phyloP scores from a whole-genome alignment of 2,329 filamentous ascomycete genomes.

The Pestalotiopsis sp. region DNA sequence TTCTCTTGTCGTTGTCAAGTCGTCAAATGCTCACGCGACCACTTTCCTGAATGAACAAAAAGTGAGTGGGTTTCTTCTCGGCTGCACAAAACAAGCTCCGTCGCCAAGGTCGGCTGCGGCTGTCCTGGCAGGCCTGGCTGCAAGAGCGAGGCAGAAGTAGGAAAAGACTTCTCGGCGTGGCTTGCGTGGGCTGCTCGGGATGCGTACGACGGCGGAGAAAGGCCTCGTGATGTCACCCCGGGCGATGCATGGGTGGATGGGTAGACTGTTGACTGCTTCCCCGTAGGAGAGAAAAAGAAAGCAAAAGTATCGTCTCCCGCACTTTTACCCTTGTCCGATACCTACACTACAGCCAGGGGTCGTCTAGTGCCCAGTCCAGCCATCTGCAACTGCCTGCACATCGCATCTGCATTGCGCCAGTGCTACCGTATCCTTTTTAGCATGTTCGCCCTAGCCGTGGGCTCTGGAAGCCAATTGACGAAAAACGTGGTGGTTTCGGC shows the following conservation, averaged over 20 bases:
- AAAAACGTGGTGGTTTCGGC: constrained; percentile 9
- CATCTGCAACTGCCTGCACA: not conserved
- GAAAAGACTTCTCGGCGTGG: not conserved
- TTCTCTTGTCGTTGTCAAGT: not conserved
- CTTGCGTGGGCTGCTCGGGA: not conserved
- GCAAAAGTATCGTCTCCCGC: not conserved
- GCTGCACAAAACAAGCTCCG: constrained; percentile 1
- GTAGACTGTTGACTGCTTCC: no score
- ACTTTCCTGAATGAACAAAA: constrained; percentile 5
- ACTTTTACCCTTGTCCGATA: not conserved
- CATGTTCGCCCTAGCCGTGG: not conserved
- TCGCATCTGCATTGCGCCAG: not conserved
- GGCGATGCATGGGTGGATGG: not conserved
- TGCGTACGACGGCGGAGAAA: not conserved
- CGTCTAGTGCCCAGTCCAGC: not conserved
- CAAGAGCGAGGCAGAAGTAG: not conserved
- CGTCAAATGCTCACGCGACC: constrained; percentile 9
- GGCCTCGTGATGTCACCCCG: not conserved
- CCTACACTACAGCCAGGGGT: not conserved
- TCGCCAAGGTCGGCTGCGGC: not conserved
- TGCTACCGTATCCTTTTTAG: not conserved
- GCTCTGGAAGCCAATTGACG: constrained; percentile 10
- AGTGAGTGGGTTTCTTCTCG: not conserved
- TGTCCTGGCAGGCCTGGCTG: constrained; percentile 26
- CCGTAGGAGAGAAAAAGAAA: no score